A percentile compares a stretch with the other conserved stretches of the same genome.
Evolutionary conservation across 2,329 filamentous ascomycete genomes (phyloP).

Genomic region (Hypoxylon sp.): DNA sequence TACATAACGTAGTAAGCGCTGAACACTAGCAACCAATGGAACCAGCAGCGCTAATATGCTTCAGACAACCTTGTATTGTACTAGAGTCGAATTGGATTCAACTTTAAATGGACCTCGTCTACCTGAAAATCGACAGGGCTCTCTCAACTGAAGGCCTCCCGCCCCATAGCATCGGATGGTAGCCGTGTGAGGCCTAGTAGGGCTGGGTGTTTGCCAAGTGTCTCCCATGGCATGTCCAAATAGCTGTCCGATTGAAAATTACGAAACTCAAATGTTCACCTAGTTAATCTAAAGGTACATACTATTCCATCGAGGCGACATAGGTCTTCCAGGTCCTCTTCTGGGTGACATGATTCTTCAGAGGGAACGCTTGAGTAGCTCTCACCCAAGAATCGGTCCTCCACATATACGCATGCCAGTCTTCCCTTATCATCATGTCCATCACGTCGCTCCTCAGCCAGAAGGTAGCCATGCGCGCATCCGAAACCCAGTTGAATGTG

Average conservation of each 20-base stretch:
- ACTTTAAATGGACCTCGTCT: conserved; percentile 39
- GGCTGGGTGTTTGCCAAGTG: not conserved
- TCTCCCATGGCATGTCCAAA: conserved; percentile 1
- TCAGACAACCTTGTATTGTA: conserved; percentile 26
- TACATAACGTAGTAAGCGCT: conserved; percentile 33
- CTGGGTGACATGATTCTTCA: conserved; percentile 4
- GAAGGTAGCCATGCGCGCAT: conserved; percentile 32
- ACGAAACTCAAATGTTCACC: conserved; percentile 4
- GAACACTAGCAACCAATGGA: conserved; percentile 30
- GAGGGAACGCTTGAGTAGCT: conserved; percentile 15
- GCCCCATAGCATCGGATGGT: conserved; percentile 5
- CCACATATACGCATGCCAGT: conserved; percentile 42
- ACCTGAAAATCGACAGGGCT: conserved; percentile 20
- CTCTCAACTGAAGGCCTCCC: conserved; percentile 24
- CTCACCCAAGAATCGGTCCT: conserved; percentile 34
- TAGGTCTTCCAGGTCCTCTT: conserved; percentile 31
- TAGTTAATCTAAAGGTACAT: not conserved
- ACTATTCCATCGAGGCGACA: conserved; percentile 22
- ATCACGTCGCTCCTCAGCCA: conserved; percentile 42
- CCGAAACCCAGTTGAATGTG: conserved; percentile 28
- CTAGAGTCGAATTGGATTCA: conserved; percentile 10
- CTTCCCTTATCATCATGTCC: conserved; percentile 32
- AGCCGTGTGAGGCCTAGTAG: not conserved
- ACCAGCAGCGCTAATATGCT: conserved; percentile 32
- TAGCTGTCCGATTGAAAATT: not conserved